phyloP scores from a whole-genome alignment of 192 early-diverging fungal species.

The Thamnidium elegans region DNA sequence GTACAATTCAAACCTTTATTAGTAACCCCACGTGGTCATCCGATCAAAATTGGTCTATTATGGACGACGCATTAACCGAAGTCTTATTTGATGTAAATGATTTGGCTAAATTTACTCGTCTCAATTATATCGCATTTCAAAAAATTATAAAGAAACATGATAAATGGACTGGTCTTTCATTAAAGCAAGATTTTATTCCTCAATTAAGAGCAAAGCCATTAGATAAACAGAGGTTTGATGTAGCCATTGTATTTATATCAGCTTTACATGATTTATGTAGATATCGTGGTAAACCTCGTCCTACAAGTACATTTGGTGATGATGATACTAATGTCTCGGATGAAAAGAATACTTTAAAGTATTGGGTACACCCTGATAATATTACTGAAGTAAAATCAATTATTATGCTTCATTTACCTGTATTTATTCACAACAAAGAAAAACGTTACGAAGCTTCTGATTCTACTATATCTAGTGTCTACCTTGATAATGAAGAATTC shows the following conservation, averaged over 20 bases:
- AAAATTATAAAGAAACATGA: conserved; percentile 99
- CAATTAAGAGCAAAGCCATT: conserved; percentile 78
- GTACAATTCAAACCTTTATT: conserved; percentile 47
- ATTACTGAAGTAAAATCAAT: conserved; percentile 39
- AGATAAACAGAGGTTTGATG: conserved; percentile 86
- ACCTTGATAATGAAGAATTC: conserved; percentile 32
- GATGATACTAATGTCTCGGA: conserved; percentile 42
- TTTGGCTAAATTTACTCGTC: conserved; percentile 74
- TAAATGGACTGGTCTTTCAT: conserved; percentile 74
- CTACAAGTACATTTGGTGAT: conserved; percentile 23
- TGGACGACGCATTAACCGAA: conserved; percentile 62
- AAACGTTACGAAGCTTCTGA: conserved; percentile 45
- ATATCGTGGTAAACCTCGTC: conserved; percentile 37
- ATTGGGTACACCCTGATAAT: conserved; percentile 41
- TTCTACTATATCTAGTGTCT: conserved; percentile 34
- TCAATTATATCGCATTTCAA: conserved; percentile 83
- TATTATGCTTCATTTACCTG: conserved; percentile 38
- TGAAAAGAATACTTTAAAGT: conserved; percentile 72
- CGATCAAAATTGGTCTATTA: conserved; percentile 44
- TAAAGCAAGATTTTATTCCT: conserved; percentile 74
- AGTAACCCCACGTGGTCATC: conserved; percentile 51
- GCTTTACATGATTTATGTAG: conserved; percentile 70
- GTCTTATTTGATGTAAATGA: conserved; percentile 78
- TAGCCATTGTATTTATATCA: conserved; percentile 82
- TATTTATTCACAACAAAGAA: conserved; percentile 43